Evolutionary conservation across 768 basidiomycete species (phyloP).

Genomic region (Lactarius evosmus): DNA sequence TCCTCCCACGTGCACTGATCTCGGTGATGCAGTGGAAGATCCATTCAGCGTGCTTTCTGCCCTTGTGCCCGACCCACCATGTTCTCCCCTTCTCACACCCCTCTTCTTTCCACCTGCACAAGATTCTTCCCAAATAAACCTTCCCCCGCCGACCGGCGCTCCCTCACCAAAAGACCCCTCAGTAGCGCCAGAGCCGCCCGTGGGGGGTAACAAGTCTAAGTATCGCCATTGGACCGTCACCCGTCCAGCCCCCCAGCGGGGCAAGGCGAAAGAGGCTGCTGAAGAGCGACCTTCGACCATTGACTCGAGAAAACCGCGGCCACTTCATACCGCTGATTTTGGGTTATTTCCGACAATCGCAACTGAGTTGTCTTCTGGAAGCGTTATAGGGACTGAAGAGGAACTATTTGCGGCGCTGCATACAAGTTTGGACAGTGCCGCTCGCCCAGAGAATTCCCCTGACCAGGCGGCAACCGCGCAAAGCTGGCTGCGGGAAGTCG

Average conservation of each 20-base stretch:
- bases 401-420: constrained; percentile 31
- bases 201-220: constrained; percentile 30
- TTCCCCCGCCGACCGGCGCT: constrained; percentile 32
- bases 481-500: constrained; percentile 66
- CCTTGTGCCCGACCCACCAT: constrained; percentile 55
- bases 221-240: constrained; percentile 61
- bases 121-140: constrained; percentile 29
- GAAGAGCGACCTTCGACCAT: constrained; percentile 39
- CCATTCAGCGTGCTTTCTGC: constrained; percentile 66
- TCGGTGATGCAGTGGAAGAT: constrained; percentile 59
- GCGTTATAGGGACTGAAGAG: constrained; percentile 35
- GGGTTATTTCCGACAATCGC: constrained; percentile 56
- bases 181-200: constrained; percentile 12
- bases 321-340: constrained; percentile 54
- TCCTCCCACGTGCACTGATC: constrained; percentile 20
- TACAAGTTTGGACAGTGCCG: constrained; percentile 26
- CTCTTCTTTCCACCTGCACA: constrained; percentile 43
- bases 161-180: constrained; percentile 34
- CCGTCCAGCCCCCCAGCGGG: constrained; percentile 46
- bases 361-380: constrained; percentile 24
- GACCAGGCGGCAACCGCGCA: constrained; percentile 50
- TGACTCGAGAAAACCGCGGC: constrained; percentile 49
- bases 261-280: constrained; percentile 53
- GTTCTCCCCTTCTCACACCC: constrained; percentile 56
- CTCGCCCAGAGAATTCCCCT: constrained; percentile 4